Conservation (phyloP, 306 rosid species). For the Trichosanthes cucumerina region DNA sequence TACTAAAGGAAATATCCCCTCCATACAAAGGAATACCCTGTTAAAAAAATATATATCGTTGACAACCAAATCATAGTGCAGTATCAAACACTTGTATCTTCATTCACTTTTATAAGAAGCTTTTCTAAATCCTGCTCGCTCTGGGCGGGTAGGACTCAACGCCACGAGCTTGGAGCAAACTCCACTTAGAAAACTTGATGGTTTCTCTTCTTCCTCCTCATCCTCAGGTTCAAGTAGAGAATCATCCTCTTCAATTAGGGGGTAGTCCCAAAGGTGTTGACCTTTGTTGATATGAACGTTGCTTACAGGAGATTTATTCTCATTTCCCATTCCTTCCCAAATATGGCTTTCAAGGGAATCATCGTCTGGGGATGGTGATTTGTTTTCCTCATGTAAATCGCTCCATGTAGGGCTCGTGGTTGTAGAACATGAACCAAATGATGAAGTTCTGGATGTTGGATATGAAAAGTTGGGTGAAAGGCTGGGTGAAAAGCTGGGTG, state of each 20-base stretch:
- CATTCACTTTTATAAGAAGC: constrained; percentile 29
- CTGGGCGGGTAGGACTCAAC: constrained; percentile 5
- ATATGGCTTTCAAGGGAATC: constrained; percentile 9
- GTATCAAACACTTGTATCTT: constrained; percentile 14
- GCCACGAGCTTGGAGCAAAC: constrained; percentile 38
- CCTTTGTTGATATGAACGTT: constrained; percentile 9
- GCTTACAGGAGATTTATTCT: neutral
- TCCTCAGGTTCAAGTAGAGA: constrained; percentile 22
- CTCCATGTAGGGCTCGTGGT: constrained; percentile 18
- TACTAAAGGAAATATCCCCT: neutral
- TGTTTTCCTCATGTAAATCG: neutral
- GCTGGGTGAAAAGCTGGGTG: neutral
- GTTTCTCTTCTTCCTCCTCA: constrained; percentile 21
- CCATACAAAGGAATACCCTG: neutral
- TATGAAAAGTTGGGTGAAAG: constrained; percentile 18
- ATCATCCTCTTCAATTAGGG: constrained; percentile 24
- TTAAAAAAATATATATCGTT: neutral
- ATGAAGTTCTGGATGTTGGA: constrained; percentile 27
- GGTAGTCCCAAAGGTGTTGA: constrained; percentile 32
- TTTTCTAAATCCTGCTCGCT: constrained; percentile 29
- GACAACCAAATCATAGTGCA: neutral
- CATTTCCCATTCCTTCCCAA: constrained; percentile 10
- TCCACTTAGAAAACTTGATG: constrained; percentile 29
- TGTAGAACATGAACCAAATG: constrained; percentile 38
- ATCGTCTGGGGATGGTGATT: neutral